Conservation (phyloP, 2,329 filamentous ascomycete genomes). For the Microsporum canis region DNA sequence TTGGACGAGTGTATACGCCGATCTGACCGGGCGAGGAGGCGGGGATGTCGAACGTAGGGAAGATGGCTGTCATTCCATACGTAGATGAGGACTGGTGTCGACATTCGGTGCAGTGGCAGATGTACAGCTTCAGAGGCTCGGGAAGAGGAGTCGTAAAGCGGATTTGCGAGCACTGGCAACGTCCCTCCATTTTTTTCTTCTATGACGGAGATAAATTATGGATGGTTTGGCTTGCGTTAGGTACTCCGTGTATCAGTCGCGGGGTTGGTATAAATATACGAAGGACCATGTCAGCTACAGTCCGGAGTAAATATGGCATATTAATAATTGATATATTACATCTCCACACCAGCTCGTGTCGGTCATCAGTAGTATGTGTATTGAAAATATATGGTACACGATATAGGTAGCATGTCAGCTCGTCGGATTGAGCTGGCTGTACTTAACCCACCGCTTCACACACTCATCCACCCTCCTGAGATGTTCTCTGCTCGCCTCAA, state of each 20-base stretch:
- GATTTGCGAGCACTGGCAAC: slow-evolving; percentile 55
- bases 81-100: slow-evolving; percentile 54
- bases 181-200: slow-evolving; percentile 48
- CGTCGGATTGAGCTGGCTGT: slow-evolving; percentile 49
- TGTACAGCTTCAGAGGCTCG: slow-evolving; percentile 53
- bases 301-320: background rate
- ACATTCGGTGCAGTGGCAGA: slow-evolving; percentile 60
- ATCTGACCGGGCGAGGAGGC: slow-evolving; percentile 15
- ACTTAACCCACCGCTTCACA: slow-evolving; percentile 73
- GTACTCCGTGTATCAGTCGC: background rate
- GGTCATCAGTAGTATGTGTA: background rate
- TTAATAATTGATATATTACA: background rate
- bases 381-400: background rate
- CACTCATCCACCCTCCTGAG: slow-evolving; percentile 60
- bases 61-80: slow-evolving; percentile 59
- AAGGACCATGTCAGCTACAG: background rate
- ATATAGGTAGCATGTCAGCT: background rate
- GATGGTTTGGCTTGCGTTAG: background rate
- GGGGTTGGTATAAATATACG: background rate
- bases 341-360: background rate
- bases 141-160: slow-evolving; percentile 50
- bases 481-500: slow-evolving; percentile 60
- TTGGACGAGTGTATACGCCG: slow-evolving; percentile 41
- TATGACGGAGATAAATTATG: slow-evolving; percentile 20
- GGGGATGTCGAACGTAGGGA: slow-evolving; percentile 53